Conservation (phyloP, 495 filamentous ascomycete genomes). For the Xylaria scruposa region DNA sequence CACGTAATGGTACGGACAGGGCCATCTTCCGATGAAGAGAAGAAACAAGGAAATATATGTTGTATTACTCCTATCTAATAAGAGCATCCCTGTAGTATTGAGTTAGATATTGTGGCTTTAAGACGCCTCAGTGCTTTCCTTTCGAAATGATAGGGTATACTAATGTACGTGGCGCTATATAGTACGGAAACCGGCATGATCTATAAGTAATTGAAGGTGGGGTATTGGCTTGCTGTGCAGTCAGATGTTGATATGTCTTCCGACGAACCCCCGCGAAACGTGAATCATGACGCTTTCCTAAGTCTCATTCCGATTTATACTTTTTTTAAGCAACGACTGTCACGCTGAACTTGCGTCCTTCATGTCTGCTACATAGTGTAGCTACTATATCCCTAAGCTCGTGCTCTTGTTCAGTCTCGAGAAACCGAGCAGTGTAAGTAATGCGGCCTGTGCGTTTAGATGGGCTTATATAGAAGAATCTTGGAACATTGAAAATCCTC, state of each 20-base stretch:
- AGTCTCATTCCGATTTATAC: background rate
- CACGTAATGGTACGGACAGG: too few species aligned
- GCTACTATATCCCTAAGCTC: background rate
- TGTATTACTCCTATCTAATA: background rate
- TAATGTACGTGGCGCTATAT: background rate
- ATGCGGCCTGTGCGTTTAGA: background rate
- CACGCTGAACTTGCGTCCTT: background rate
- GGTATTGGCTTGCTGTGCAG: background rate
- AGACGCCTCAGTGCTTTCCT: background rate
- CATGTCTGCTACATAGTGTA: background rate
- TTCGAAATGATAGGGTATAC: background rate
- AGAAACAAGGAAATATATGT: background rate
- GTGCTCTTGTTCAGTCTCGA: background rate
- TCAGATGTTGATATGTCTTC: background rate
- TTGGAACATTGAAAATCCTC: background rate
- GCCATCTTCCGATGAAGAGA: background rate
- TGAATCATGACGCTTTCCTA: background rate
- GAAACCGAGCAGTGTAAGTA: background rate
- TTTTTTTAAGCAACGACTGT: background rate
- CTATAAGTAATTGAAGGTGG: background rate
- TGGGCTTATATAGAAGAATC: background rate
- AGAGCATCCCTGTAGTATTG: background rate
- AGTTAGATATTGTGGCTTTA: too few species aligned
- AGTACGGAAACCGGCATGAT: background rate
- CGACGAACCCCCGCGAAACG: background rate